phyloP scores from a whole-genome alignment of 305 asterid genomes.

The Rubia peregrina region DNA sequence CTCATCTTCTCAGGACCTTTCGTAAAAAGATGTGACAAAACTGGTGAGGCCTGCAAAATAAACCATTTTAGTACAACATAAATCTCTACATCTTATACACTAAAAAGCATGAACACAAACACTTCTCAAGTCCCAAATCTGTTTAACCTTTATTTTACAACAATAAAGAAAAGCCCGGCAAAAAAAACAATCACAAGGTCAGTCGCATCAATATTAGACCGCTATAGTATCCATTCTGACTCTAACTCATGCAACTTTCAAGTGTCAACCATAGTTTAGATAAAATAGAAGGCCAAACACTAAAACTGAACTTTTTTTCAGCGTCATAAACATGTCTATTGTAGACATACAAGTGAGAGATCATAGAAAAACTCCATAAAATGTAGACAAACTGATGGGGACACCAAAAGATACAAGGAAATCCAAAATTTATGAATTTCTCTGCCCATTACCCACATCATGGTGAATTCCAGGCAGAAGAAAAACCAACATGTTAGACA shows the following conservation, averaged over 20 bases:
- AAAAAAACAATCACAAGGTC: neutral
- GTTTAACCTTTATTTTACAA: neutral
- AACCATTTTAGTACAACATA: neutral
- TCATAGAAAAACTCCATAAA: neutral
- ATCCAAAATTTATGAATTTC: too few species aligned
- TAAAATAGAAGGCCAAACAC: neutral
- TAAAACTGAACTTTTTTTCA: neutral
- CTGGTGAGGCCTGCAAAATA: constrained; percentile 41
- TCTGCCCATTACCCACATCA: too few species aligned
- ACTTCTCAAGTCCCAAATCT: neutral
- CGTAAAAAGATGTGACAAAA: constrained; percentile 41
- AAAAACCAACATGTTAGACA: too few species aligned
- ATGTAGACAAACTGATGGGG: too few species aligned
- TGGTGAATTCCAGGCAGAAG: too few species aligned
- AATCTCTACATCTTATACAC: neutral
- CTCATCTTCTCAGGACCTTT: constrained; percentile 43
- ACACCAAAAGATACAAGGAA: too few species aligned
- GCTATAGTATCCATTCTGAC: neutral
- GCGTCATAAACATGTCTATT: neutral
- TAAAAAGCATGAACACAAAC: neutral
- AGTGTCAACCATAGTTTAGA: neutral
- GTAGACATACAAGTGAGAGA: neutral
- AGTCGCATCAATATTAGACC: neutral
- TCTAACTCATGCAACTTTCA: neutral
- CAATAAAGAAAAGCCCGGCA: neutral